Evolutionary conservation across 352 stramenopile genomes (phyloP).

Genomic region (Pythium aristosporum): DNA sequence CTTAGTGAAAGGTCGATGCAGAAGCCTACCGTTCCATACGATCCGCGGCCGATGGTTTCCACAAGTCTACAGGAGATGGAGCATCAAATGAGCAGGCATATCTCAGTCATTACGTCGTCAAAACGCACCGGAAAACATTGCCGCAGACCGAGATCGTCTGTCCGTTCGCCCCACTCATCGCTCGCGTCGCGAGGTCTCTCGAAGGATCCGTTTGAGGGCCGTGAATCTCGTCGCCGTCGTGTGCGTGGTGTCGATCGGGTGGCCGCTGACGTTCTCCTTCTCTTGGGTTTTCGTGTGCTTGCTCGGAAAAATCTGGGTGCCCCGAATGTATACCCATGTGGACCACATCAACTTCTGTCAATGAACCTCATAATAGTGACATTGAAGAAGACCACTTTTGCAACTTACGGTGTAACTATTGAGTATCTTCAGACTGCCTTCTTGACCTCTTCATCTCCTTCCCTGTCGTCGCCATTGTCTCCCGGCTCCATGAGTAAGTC

Average conservation of each 20-base stretch:
- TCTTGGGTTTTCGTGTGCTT: constrained; percentile 10
- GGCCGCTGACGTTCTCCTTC: constrained; percentile 22
- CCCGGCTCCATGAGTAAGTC: constrained; percentile 20
- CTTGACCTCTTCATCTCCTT: constrained; percentile 22
- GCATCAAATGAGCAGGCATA: constrained; percentile 1
- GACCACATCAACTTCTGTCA: constrained; percentile 13
- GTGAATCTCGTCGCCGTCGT: constrained; percentile 11
- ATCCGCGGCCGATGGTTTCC: constrained; percentile 74
- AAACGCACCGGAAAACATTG: constrained; percentile 72
- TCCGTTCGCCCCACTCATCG: constrained; percentile 60
- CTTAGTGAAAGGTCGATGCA: neutral
- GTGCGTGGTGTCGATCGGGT: constrained; percentile 5
- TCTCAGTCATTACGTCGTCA: neutral
- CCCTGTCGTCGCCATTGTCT: constrained; percentile 21
- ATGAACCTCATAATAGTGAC: constrained; percentile 2
- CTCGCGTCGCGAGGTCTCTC: neutral
- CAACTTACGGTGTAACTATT: constrained; percentile 2
- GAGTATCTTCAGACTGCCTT: neutral
- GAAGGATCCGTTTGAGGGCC: neutral
- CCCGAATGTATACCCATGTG: constrained; percentile 2
- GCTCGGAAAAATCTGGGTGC: constrained; percentile 3
- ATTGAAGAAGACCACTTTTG: constrained; percentile 3
- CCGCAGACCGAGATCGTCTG: constrained; percentile 79
- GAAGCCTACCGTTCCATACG: constrained; percentile 69
- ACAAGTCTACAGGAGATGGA: constrained; percentile 47